Evolutionary conservation across 352 stramenopile species (phyloP).

Genomic region (Phytopythium delawarense): DNA sequence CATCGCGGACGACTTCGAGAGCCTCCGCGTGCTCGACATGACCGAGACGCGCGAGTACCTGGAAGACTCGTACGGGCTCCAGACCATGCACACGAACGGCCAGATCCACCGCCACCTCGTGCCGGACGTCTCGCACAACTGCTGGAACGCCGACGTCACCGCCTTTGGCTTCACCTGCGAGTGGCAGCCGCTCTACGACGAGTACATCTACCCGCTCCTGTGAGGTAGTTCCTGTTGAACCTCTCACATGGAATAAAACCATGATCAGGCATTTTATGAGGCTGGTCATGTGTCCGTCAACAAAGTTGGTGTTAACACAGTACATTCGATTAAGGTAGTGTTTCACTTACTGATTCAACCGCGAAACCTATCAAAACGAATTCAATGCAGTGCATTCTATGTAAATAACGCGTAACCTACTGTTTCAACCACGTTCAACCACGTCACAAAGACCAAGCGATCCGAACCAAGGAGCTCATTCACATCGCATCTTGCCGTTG

Average conservation of each 20-base stretch:
- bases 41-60: slow-evolving; percentile 17
- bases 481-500: too few species aligned
- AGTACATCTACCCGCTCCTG: slow-evolving; percentile 12
- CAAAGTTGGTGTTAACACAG: too few species aligned
- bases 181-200: slow-evolving; percentile 10
- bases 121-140: slow-evolving; percentile 18
- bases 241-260: neutral
- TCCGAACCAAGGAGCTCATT: too few species aligned
- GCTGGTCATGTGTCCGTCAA: too few species aligned
- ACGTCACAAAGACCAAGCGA: slow-evolving; percentile 1
- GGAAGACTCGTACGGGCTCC: slow-evolving; percentile 19
- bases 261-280: too few species aligned
- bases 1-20: slow-evolving; percentile 15
- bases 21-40: slow-evolving; percentile 18
- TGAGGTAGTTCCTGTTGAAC: neutral
- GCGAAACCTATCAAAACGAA: too few species aligned
- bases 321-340: too few species aligned
- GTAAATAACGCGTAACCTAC: too few species aligned
- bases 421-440: neutral
- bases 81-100: slow-evolving; percentile 13
- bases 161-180: slow-evolving; percentile 6
- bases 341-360: too few species aligned
- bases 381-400: too few species aligned
- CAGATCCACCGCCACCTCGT: slow-evolving; percentile 13
- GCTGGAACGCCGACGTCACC: slow-evolving; percentile 14